Percentiles rank a stretch among this genome's conserved stretches.
These are phyloP conservation scores for Claviceps fusiformis DNA, from an alignment of 2,329 filamentous ascomycete genomes.

Conservation along the genomic window DNA sequence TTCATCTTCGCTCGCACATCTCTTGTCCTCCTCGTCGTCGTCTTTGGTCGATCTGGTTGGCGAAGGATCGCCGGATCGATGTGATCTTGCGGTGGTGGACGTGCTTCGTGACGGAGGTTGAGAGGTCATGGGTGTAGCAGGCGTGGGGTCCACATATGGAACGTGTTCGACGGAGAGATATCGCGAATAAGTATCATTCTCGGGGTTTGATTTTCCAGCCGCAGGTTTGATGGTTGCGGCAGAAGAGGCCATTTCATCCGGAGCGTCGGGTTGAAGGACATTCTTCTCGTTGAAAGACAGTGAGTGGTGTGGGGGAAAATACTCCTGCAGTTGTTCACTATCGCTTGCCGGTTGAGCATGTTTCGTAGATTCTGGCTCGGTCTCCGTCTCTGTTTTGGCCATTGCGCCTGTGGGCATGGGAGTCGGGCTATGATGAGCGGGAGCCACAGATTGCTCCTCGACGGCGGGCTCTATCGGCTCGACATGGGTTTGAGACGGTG, in stretches of 20 bases:
- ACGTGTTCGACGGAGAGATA: constrained; percentile 34
- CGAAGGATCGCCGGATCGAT: constrained; percentile 30
- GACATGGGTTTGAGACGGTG: neutral
- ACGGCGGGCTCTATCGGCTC: neutral
- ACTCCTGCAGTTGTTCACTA: neutral
- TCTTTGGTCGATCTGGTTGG: constrained; percentile 39
- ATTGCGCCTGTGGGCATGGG: neutral
- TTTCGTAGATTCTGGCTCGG: neutral
- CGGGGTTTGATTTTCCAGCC: constrained; percentile 21
- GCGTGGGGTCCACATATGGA: constrained; percentile 43
- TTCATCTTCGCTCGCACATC: constrained; percentile 45
- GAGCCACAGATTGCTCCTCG: neutral
- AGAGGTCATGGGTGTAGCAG: constrained; percentile 40
- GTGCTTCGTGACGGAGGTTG: constrained; percentile 46
- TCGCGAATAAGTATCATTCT: constrained; percentile 19
- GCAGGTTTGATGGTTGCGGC: constrained; percentile 35
- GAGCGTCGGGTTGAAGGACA: constrained; percentile 7
- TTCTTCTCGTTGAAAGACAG: constrained; percentile 14
- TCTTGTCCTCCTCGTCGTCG: constrained; percentile 48
- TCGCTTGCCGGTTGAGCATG: neutral
- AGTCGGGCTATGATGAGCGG: neutral
- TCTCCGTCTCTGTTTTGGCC: neutral
- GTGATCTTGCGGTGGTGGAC: constrained; percentile 38
- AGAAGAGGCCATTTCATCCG: constrained; percentile 30
- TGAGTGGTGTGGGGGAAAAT: neutral